Percentiles rank a stretch among this genome's conserved stretches.
phyloP scores from a whole-genome alignment of 2,329 filamentous ascomycete genomes.

The Colletotrichum nymphaeae region DNA sequence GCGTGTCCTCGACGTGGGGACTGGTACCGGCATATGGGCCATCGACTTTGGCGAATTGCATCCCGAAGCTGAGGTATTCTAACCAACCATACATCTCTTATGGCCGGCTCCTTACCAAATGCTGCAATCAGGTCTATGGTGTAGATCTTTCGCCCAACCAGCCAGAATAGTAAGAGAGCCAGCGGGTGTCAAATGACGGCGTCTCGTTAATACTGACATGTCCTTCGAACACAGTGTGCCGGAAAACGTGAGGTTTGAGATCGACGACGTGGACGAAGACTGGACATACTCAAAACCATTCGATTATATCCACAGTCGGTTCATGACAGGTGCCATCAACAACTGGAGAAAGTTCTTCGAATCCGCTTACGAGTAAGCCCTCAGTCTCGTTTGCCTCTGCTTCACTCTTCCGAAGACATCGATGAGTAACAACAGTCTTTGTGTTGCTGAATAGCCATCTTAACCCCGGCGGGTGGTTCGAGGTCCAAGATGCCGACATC shows the following conservation, averaged over 20 bases:
- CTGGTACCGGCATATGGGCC: constrained; percentile 57
- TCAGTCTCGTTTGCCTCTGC: too few relatives aligned
- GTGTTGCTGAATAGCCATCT: too few relatives aligned
- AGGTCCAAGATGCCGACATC: too few relatives aligned
- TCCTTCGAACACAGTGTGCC: too few relatives aligned
- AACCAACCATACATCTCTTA: too few relatives aligned
- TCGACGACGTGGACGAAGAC: constrained; percentile 65
- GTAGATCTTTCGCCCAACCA: constrained; percentile 57
- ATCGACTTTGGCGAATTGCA: constrained; percentile 54
- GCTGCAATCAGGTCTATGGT: constrained; percentile 44
- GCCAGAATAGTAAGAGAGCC: constrained; percentile 53
- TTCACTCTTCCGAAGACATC: too few relatives aligned
- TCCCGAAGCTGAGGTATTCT: constrained; percentile 41
- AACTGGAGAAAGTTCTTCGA: neutral
- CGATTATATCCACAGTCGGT: constrained; percentile 63
- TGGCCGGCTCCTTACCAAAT: constrained; percentile 14
- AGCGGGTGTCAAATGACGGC: too few relatives aligned
- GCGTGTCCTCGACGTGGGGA: constrained; percentile 56
- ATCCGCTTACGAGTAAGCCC: neutral
- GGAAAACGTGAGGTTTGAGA: constrained; percentile 62
- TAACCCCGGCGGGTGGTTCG: too few relatives aligned
- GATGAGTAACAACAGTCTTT: too few relatives aligned
- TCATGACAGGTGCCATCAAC: neutral
- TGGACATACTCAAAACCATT: constrained; percentile 62
- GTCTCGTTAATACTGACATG: too few relatives aligned